Conservation (phyloP, 441 rosid genomes). For the Rhodomyrtus psidioides region DNA sequence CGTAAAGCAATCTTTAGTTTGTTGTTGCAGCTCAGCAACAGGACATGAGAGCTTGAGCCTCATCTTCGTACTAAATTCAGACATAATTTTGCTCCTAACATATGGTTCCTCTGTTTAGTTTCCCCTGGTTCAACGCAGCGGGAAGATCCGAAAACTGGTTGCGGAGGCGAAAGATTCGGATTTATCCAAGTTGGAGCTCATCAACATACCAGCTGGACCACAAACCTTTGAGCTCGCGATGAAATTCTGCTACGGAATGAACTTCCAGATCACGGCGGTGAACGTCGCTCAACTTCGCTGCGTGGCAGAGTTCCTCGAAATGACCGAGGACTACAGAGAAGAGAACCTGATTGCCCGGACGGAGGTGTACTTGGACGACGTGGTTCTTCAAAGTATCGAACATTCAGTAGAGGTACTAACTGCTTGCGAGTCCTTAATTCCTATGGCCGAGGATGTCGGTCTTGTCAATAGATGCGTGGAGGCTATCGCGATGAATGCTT, state of each 20-base stretch:
- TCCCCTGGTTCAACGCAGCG: conserved; percentile 80
- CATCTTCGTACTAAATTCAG: neutral
- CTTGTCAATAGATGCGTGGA: conserved; percentile 54
- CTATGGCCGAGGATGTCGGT: conserved; percentile 38
- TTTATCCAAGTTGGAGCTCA: conserved; percentile 45
- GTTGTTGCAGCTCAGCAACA: neutral
- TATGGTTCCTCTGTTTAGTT: conserved; percentile 29
- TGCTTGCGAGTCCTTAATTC: conserved; percentile 43
- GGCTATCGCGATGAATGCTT: conserved; percentile 66
- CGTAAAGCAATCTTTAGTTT: neutral
- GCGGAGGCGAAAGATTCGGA: conserved; percentile 49
- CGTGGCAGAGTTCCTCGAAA: conserved; percentile 67
- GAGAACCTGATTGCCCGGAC: conserved; percentile 55
- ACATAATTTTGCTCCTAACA: neutral
- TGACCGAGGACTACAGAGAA: conserved; percentile 73
- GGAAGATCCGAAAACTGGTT: conserved; percentile 70
- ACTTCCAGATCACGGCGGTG: conserved; percentile 66
- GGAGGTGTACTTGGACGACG: conserved; percentile 45
- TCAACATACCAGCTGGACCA: conserved; percentile 65
- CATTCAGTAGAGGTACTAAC: conserved; percentile 57
- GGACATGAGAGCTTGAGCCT: neutral
- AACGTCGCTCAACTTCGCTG: conserved; percentile 65
- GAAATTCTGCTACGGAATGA: conserved; percentile 86
- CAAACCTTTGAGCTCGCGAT: conserved; percentile 70
- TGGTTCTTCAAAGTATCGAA: conserved; percentile 50